Evolutionary conservation across 768 basidiomycete species (phyloP), one percentile per base, ranked within the genome.

Genomic region (Termitomyces sp.): DNA sequence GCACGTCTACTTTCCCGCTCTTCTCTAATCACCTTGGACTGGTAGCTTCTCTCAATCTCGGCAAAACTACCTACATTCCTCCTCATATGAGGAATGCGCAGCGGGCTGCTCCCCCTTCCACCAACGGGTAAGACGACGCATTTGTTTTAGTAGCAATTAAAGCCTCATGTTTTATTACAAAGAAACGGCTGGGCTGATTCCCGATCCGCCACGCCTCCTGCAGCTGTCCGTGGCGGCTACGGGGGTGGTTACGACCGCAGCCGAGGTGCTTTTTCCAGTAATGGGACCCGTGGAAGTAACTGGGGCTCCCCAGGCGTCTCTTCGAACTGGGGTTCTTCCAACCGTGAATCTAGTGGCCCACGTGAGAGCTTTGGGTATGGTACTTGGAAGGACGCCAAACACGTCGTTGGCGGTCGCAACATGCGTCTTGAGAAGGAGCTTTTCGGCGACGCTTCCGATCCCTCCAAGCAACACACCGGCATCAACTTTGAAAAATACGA

Each of bases 401-500:
- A 99, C 70, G 72, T 92, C 58, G 75, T 86, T n/a, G 97, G 94
- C 46, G 75, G 78, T 20, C 86, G 88, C 66, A 97, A 95, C 77
- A 75, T 77, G 69, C 87, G 94, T 64, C 80, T 95, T 65, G 97
- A 99, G 77, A 94, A 93, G 76, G 95, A 98, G 68, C 88, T 99
- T 40, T 99, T 88, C 66, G 97, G 97, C 55, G 94, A 96, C 62
- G 80, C 81, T 41, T 77, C 82, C 47, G 96, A 98, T 71, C 84
- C 88, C 24, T 85, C 85, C 58, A 92, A 91, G 69, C 90, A 97
- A 72, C 87, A 93, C 70, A 96, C 95, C 45, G 97, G 97, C 62
- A 98, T 99, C 77, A 99, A 99, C 78, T 99, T 99, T 69, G 97
- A 99, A 78, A 97, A 97, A 75, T 99, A 98, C 67, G 97, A 97